Percentiles rank a stretch among this genome's conserved stretches.
These are phyloP conservation scores for Bruguiera parviflora DNA, from an alignment of 345 rosid species.

Conservation along the genomic window DNA sequence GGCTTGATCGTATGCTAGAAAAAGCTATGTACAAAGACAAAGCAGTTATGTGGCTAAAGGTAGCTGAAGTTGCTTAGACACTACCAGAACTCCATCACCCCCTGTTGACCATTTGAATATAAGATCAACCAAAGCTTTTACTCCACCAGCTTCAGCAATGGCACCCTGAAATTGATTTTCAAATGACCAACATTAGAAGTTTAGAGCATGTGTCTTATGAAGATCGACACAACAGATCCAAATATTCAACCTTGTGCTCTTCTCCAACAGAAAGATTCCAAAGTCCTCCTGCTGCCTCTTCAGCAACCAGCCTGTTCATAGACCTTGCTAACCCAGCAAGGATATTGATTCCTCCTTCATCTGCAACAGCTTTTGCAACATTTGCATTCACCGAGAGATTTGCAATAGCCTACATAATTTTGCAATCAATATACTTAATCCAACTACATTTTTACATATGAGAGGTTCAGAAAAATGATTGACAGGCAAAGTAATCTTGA, in stretches of 20 bases:
- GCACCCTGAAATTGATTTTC: constrained; percentile 24
- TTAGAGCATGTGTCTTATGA: background rate
- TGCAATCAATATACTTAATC: background rate
- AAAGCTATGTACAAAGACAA: too few relatives aligned
- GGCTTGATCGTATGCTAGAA: too few relatives aligned
- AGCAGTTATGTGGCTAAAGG: background rate
- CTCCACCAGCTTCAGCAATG: constrained; percentile 39
- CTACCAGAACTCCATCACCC: constrained; percentile 32
- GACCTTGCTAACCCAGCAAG: constrained; percentile 35
- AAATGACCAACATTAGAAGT: background rate
- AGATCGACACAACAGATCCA: background rate
- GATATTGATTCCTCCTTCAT: constrained; percentile 35
- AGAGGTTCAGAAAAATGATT: constrained; percentile 3
- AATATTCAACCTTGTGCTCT: constrained; percentile 34
- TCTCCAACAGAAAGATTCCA: constrained; percentile 50
- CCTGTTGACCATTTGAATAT: constrained; percentile 30
- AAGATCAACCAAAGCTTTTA: constrained; percentile 64
- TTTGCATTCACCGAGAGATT: constrained; percentile 41
- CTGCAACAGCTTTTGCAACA: constrained; percentile 40
- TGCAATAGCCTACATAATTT: constrained; percentile 29
- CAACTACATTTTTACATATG: background rate
- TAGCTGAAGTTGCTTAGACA: background rate
- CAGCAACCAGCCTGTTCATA: constrained; percentile 36
- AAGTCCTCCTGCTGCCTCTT: constrained; percentile 45
- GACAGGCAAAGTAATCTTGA: constrained; percentile 3